Evolutionary conservation across 139 green algal genomes (phyloP), one percentile per base, ranked within the genome.

Genomic region (Astrephomene gubernaculifera): DNA sequence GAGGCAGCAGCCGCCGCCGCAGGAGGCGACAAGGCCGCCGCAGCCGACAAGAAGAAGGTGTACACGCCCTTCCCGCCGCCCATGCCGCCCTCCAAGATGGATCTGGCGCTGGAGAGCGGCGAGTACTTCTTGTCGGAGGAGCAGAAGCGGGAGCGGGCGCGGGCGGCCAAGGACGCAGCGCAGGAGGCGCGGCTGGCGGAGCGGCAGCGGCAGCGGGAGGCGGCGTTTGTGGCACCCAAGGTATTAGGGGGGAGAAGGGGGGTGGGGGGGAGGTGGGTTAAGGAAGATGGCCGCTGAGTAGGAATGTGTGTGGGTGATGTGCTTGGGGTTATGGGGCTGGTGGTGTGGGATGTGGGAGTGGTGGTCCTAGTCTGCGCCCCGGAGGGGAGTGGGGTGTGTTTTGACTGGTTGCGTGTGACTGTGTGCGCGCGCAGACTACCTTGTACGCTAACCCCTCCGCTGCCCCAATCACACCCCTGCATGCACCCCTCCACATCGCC

Each of bases 21-120:
- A n/a, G n/a, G n/a, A n/a, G n/a, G n/a, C n/a, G n/a, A 60, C 10
- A 39, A 54, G 33, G 43, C 43, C 2, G 41, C 60, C 1, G 70
- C 3, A 41, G 74, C 60, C 61, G 72, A 69, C 49, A n/a, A 79
- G 52, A 96, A 97, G 89, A 97, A 97, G 86, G 89, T 92, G 24
- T 97, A 99, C 91, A 98, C 96, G 25, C 97, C 97, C 70, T 99
- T 99, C 94, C 98, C 98, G 39, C 98, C 98, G n/a, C 90, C 96
- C 0, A 95, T 96, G 90, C 88, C 89, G 87, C 97, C 96, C 39
- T 94, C 88, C 91, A 99, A 99, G 91, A 81, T 95, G 68, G 95
- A 98, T 89, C 81, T 97, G 87, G 89, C 95, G 89, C 87, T 99
- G 61, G 97, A 99, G 90, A 96, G 88, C 71, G 97, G 97, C 60